A percentile compares a stretch with the other conserved stretches of the same genome.
Evolutionary conservation across 164 flowering plant species (phyloP).

Genomic region (Aristolochia fimbriata): DNA sequence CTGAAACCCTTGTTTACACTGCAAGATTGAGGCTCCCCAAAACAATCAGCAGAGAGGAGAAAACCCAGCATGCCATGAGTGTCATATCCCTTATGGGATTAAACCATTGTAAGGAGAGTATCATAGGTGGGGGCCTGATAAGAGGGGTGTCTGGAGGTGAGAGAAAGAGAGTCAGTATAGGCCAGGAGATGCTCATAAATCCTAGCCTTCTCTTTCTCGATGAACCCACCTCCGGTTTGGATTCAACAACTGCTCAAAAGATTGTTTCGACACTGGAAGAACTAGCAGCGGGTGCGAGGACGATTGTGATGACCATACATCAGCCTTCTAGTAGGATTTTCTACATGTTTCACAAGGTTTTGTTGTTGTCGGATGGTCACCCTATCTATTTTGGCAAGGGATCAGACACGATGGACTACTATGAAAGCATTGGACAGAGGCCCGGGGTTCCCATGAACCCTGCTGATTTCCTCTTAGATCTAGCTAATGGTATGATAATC

Average conservation of each 20-base stretch:
- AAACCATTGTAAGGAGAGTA: slow-evolving; percentile 3
- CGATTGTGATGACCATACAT: slow-evolving; percentile 57
- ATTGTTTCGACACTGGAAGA: slow-evolving; percentile 51
- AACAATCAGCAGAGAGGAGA: slow-evolving; percentile 29
- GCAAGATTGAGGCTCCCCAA: slow-evolving; percentile 58
- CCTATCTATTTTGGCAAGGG: slow-evolving; percentile 58
- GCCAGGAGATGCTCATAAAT: slow-evolving; percentile 4
- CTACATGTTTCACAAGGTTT: slow-evolving; percentile 62
- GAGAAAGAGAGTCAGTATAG: slow-evolving; percentile 6
- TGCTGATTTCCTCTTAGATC: slow-evolving; percentile 61
- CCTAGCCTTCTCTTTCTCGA: slow-evolving; percentile 6
- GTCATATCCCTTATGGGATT: slow-evolving; percentile 40
- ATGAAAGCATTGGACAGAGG: slow-evolving; percentile 36
- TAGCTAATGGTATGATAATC: slow-evolving; percentile 67
- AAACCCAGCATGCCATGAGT: slow-evolving; percentile 33
- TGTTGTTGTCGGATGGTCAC: slow-evolving; percentile 55
- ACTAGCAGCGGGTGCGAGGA: slow-evolving; percentile 45
- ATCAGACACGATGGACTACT: slow-evolving; percentile 43
- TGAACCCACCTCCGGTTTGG: slow-evolving; percentile 5
- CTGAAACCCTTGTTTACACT: slow-evolving; percentile 56
- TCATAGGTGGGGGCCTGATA: neutral
- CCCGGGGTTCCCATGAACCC: slow-evolving; percentile 64
- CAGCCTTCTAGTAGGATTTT: slow-evolving; percentile 72
- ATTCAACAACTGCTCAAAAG: slow-evolving; percentile 18
- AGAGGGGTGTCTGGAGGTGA: slow-evolving; percentile 7